phyloP scores from a whole-genome alignment of 1,139 yeast genomes.

The Zygosaccharomyces pseudobailii region DNA sequence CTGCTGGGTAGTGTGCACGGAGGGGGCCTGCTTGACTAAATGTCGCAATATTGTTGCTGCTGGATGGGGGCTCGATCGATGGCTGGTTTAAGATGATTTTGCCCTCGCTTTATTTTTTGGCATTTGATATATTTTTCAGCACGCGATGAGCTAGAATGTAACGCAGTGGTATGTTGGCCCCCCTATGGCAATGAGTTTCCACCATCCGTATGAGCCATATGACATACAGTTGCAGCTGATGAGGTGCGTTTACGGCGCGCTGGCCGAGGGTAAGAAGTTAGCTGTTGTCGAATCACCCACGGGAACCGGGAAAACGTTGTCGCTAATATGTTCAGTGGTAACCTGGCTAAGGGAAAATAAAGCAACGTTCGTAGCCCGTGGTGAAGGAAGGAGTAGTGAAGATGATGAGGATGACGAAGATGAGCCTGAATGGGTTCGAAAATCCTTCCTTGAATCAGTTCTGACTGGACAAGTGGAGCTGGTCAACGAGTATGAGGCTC shows the following conservation, averaged over 20 bases:
- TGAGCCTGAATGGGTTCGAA: constrained; percentile 60
- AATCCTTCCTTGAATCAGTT: constrained; percentile 38
- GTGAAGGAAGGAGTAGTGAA: constrained; percentile 6
- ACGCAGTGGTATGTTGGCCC: background rate
- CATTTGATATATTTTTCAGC: constrained; percentile 2
- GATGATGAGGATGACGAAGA: constrained; percentile 37
- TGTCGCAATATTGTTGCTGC: background rate
- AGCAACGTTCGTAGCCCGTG: constrained; percentile 12
- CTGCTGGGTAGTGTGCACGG: background rate
- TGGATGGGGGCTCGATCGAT: background rate
- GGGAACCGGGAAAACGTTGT: constrained; percentile 89
- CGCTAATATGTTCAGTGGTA: constrained; percentile 80
- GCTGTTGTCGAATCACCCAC: constrained; percentile 94
- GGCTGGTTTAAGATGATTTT: background rate
- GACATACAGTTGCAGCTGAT: constrained; percentile 72
- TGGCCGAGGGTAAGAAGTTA: constrained; percentile 54
- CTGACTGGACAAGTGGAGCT: constrained; percentile 34
- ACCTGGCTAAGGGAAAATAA: constrained; percentile 76
- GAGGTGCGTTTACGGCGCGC: constrained; percentile 64
- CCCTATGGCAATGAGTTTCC: constrained; percentile 33
- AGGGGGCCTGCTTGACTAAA: background rate
- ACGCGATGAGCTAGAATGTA: constrained; percentile 3
- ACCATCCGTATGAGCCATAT: constrained; percentile 83
- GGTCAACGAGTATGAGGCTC: constrained; percentile 38
- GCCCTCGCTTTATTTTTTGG: background rate